phyloP scores from a whole-genome alignment of 1,284 basidiomycete species.

The Trametes versicolor region DNA sequence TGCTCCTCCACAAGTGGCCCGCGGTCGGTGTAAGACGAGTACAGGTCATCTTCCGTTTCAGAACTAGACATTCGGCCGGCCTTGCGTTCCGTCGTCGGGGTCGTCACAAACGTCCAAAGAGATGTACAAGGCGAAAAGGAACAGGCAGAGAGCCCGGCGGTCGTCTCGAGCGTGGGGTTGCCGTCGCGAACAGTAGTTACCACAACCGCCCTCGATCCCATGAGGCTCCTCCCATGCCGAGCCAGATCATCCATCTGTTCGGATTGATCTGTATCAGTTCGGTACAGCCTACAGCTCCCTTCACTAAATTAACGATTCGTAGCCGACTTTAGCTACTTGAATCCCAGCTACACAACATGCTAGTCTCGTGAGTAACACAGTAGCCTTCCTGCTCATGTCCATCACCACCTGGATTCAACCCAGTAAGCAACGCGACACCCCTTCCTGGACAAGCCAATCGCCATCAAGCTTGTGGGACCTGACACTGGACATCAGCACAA shows the following conservation, averaged over 20 bases:
- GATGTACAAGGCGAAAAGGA: constrained; percentile 35
- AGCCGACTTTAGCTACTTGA: background rate
- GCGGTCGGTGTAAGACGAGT: constrained; percentile 27
- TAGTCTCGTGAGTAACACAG: background rate
- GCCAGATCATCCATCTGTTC: constrained; percentile 34
- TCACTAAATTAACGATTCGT: constrained; percentile 22
- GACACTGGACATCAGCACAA: constrained; percentile 21
- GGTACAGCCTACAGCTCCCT: constrained; percentile 27
- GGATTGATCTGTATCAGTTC: constrained; percentile 33
- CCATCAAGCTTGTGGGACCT: constrained; percentile 11
- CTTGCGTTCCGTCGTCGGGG: constrained; percentile 24
- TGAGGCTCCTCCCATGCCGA: constrained; percentile 35
- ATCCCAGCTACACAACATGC: constrained; percentile 3
- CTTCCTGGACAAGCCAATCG: background rate
- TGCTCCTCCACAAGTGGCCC: constrained; percentile 15
- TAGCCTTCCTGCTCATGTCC: background rate
- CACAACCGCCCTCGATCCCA: constrained; percentile 29
- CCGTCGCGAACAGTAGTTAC: constrained; percentile 31
- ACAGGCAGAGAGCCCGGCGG: constrained; percentile 23
- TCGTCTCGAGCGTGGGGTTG: constrained; percentile 26
- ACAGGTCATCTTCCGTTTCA: constrained; percentile 31
- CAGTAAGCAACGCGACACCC: background rate
- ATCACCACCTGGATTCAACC: background rate
- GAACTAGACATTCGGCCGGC: constrained; percentile 28
- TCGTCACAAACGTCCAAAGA: constrained; percentile 27